Evolutionary conservation across 495 filamentous ascomycete genomes (phyloP).

Genomic region (Aspergillus wentii): DNA sequence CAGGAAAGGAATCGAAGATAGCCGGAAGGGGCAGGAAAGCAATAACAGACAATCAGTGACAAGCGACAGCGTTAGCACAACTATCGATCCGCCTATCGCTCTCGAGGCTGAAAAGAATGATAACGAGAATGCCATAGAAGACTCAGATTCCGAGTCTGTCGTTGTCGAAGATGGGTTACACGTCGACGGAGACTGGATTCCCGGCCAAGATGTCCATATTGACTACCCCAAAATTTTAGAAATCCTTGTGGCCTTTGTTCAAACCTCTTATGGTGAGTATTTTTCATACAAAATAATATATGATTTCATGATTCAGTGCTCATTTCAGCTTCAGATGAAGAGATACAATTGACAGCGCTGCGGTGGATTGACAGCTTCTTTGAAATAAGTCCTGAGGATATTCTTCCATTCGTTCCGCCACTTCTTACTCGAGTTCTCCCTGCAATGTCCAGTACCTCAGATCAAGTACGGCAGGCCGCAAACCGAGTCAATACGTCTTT

Average conservation of each 20-base stretch:
- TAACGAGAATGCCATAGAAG: constrained; percentile 48
- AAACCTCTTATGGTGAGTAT: constrained; percentile 68
- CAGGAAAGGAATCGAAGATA: constrained; percentile 89
- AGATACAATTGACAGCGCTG: constrained; percentile 83
- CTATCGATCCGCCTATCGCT: constrained; percentile 42
- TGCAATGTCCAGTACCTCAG: constrained; percentile 86
- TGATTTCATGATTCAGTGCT: constrained; percentile 1
- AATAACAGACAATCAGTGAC: constrained; percentile 60
- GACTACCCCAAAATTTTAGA: constrained; percentile 89
- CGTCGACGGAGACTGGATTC: constrained; percentile 87
- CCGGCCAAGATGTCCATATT: constrained; percentile 93
- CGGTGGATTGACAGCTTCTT: constrained; percentile 96
- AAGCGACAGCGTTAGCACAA: constrained; percentile 56
- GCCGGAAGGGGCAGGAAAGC: constrained; percentile 63
- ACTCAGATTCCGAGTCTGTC: constrained; percentile 54
- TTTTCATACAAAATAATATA: neutral
- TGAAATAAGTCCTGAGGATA: constrained; percentile 94
- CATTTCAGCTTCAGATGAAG: constrained; percentile 56
- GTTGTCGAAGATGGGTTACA: constrained; percentile 59
- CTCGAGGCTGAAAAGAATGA: constrained; percentile 32
- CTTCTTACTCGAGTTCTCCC: constrained; percentile 89
- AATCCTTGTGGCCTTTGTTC: constrained; percentile 85
- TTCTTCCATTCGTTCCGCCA: constrained; percentile 90
- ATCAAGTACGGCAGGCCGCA: constrained; percentile 83
- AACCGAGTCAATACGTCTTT: constrained; percentile 83